Conservation (phyloP, 495 filamentous ascomycete species). For the Tuber calosporum region DNA sequence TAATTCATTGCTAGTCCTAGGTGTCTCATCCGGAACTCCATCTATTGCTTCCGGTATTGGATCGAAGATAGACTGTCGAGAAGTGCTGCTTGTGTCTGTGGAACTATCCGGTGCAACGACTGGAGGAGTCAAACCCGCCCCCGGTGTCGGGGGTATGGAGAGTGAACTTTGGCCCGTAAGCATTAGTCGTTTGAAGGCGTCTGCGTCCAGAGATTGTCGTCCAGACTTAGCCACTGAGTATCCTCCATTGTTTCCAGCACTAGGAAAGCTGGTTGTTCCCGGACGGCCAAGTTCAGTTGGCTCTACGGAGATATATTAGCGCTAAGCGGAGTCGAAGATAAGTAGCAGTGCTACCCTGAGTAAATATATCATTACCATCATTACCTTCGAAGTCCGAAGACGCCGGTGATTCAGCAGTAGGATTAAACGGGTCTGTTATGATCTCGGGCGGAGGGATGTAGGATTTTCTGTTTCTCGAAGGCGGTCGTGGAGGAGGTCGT, state of each 20-base stretch:
- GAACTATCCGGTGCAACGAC: slow-evolving; percentile 12
- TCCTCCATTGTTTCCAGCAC: neutral
- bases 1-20: slow-evolving; percentile 28
- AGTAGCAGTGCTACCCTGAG: neutral
- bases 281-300: neutral
- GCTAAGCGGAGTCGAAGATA: slow-evolving; percentile 1
- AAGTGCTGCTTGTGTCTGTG: slow-evolving; percentile 20
- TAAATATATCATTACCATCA: neutral
- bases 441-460: neutral
- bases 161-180: slow-evolving; percentile 25
- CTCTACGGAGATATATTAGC: neutral
- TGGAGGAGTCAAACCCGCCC: slow-evolving; percentile 7
- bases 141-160: neutral
- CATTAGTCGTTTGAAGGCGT: slow-evolving; percentile 39
- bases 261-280: neutral
- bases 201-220: slow-evolving; percentile 37
- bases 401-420: neutral
- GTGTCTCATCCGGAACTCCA: slow-evolving; percentile 9
- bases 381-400: slow-evolving; percentile 3
- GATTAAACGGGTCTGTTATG: neutral
- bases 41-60: slow-evolving; percentile 26
- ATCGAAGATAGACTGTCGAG: slow-evolving; percentile 35
- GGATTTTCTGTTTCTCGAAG: neutral
- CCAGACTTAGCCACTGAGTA: slow-evolving; percentile 4
- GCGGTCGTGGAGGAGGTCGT: slow-evolving; percentile 1